These are phyloP conservation scores for Triticum urartu DNA, from an alignment of 176 grass and related monocot species.

Conservation along the genomic window DNA sequence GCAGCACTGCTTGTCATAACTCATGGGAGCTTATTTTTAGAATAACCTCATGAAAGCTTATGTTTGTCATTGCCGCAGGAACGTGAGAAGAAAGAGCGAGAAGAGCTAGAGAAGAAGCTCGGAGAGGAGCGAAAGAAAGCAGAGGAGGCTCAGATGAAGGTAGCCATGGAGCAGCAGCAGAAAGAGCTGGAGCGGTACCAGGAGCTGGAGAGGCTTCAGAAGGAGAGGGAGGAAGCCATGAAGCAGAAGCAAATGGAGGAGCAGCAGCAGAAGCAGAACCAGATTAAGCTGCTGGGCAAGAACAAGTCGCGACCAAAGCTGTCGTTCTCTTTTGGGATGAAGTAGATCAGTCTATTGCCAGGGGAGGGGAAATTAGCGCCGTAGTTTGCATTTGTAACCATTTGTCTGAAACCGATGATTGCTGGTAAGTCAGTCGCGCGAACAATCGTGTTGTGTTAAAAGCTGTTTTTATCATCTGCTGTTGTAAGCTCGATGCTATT, in stretches of 20 bases:
- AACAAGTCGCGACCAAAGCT: slow-evolving; percentile 90
- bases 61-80: slow-evolving; percentile 47
- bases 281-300: slow-evolving; percentile 95
- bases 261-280: slow-evolving; percentile 78
- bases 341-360: slow-evolving; percentile 31
- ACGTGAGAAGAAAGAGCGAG: slow-evolving; percentile 67
- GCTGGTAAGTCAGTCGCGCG: background rate
- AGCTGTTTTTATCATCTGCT: background rate
- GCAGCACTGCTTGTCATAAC: background rate
- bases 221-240: slow-evolving; percentile 86
- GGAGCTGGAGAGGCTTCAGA: slow-evolving; percentile 85
- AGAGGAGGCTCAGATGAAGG: slow-evolving; percentile 73
- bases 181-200: slow-evolving; percentile 92
- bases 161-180: slow-evolving; percentile 83
- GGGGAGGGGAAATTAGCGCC: background rate
- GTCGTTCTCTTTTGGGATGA: slow-evolving; percentile 81
- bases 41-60: background rate
- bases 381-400: slow-evolving; percentile 22
- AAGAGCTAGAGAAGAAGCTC: slow-evolving; percentile 80
- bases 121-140: slow-evolving; percentile 87
- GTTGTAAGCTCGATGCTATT: background rate
- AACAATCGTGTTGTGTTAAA: background rate
- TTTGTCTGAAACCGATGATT: slow-evolving; percentile 7
- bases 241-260: slow-evolving; percentile 84
- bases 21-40: background rate